Conservation (phyloP, 192 early-diverging fungal genomes). For the Mortierella alpina region DNA sequence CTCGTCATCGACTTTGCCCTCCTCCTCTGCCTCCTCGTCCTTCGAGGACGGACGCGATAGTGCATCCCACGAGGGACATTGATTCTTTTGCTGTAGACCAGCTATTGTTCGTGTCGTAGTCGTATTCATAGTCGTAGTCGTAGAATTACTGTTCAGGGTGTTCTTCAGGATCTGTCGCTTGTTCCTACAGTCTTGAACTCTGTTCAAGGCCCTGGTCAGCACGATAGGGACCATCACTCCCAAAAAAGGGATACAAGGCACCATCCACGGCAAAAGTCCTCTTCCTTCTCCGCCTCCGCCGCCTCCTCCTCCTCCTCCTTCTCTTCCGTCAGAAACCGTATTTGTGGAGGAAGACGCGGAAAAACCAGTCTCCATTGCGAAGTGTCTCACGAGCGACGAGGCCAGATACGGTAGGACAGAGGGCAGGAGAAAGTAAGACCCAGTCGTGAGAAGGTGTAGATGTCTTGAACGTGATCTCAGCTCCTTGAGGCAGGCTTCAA, state of each 20-base stretch:
- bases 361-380: background rate
- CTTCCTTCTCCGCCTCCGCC: background rate
- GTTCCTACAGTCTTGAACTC: background rate
- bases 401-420: conserved; percentile 13
- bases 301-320: too few relatives aligned
- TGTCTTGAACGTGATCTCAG: too few relatives aligned
- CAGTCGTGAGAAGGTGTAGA: background rate
- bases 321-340: too few relatives aligned
- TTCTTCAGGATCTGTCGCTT: background rate
- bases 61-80: too few relatives aligned
- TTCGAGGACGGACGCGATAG: too few relatives aligned
- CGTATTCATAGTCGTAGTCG: too few relatives aligned
- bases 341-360: background rate
- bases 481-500: background rate
- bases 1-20: too few relatives aligned
- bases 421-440: conserved; percentile 5
- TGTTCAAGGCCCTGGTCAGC: background rate
- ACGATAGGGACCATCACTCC: background rate
- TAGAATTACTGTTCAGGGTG: background rate
- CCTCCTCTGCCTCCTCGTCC: too few relatives aligned
- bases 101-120: too few relatives aligned
- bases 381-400: background rate
- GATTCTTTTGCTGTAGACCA: too few relatives aligned
- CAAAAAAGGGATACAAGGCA: background rate
- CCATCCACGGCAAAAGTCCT: background rate